phyloP scores from a whole-genome alignment of 2,329 filamentous ascomycete genomes.

The Fusarium sp. region DNA sequence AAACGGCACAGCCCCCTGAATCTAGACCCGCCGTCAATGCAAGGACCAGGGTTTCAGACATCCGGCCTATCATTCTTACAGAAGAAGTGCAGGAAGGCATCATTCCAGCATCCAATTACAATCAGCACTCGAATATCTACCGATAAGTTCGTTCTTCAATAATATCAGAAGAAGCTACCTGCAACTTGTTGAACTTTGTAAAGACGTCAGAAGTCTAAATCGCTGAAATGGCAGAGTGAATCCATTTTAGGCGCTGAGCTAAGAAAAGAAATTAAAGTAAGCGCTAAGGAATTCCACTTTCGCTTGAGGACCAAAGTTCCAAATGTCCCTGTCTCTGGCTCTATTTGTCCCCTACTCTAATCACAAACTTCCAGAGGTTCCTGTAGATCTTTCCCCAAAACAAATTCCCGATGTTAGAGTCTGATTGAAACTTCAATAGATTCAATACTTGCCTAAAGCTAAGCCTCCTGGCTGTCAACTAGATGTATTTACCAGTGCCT shows the following conservation, averaged over 20 bases:
- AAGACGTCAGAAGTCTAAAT: background rate
- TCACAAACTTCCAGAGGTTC: no score
- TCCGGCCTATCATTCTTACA: background rate
- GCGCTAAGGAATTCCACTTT: background rate
- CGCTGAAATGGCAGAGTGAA: fast-evolving
- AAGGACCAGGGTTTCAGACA: background rate
- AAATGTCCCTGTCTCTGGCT: background rate
- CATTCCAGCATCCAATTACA: fast-evolving
- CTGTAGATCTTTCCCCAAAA: no score
- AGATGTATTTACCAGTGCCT: no score
- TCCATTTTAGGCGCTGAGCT: background rate
- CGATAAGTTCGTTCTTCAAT: no score
- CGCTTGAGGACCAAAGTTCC: background rate
- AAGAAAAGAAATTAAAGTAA: background rate
- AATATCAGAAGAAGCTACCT: no score
- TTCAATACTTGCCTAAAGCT: no score
- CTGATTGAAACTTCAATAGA: no score
- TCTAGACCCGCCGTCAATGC: background rate
- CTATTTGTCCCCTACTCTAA: no score
- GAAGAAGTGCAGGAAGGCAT: background rate
- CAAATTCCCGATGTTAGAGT: no score
- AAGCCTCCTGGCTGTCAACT: no score
- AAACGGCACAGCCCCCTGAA: background rate
- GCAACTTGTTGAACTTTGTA: fast-evolving
- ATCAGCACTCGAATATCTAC: background rate